These are phyloP conservation scores for Coemansia erecta DNA, from an alignment of 192 early-diverging fungal genomes.

Conservation along the genomic window DNA sequence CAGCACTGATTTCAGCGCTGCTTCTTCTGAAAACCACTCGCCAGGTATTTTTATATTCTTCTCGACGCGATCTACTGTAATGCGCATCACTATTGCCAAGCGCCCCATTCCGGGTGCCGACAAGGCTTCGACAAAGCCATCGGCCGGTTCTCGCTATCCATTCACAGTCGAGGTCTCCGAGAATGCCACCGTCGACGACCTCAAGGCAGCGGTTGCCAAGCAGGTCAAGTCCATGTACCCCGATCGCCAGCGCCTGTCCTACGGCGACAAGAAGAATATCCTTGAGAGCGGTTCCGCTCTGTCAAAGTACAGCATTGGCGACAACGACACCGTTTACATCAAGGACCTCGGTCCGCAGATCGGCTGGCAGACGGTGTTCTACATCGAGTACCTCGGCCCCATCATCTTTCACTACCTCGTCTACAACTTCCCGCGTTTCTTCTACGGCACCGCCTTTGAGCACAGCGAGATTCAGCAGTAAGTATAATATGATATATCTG, in stretches of 20 bases:
- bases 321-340: slow-evolving; percentile 61
- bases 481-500: slow-evolving; percentile 16
- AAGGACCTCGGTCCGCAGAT: slow-evolving; percentile 88
- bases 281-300: slow-evolving; percentile 57
- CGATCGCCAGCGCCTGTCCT: slow-evolving; percentile 83
- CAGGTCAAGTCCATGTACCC: slow-evolving; percentile 54
- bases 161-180: slow-evolving; percentile 61
- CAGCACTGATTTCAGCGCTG: too few species aligned
- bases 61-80: slow-evolving; percentile 1
- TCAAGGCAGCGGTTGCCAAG: slow-evolving; percentile 66
- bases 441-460: slow-evolving; percentile 67
- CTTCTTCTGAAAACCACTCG: background rate
- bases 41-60: background rate
- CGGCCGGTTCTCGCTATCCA: slow-evolving; percentile 22
- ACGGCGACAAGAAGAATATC: slow-evolving; percentile 59
- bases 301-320: slow-evolving; percentile 61
- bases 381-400: slow-evolving; percentile 92
- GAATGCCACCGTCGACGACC: slow-evolving; percentile 64
- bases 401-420: slow-evolving; percentile 82
- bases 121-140: slow-evolving; percentile 2
- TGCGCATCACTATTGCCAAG: slow-evolving; percentile 43
- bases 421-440: slow-evolving; percentile 67
- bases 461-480: slow-evolving; percentile 73
- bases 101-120: slow-evolving; percentile 14
- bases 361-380: slow-evolving; percentile 90